phyloP scores from a whole-genome alignment of 331 rosid genomes.

The Acacia pycnantha region DNA sequence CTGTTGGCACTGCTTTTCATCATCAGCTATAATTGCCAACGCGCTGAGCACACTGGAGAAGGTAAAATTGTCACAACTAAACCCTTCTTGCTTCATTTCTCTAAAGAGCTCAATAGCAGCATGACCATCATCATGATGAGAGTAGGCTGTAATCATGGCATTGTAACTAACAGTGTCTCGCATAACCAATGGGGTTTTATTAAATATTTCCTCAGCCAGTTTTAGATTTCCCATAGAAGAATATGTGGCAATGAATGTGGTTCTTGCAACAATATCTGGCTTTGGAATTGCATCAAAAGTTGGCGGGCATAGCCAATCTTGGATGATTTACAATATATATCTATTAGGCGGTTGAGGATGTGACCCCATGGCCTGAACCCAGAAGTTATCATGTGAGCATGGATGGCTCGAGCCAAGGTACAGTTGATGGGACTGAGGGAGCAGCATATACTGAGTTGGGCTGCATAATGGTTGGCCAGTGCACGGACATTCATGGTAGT shows the following conservation, averaged over 20 bases:
- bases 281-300: slow-evolving; percentile 53
- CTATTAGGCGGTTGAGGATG: slow-evolving; percentile 59
- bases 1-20: slow-evolving; percentile 53
- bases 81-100: slow-evolving; percentile 39
- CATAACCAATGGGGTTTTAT: slow-evolving; percentile 35
- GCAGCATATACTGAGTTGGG: slow-evolving; percentile 44
- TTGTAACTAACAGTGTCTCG: slow-evolving; percentile 63
- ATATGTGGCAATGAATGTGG: slow-evolving; percentile 54
- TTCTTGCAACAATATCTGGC: slow-evolving; percentile 56
- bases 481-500: slow-evolving; percentile 31
- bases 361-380: slow-evolving; percentile 50
- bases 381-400: slow-evolving; percentile 56
- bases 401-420: slow-evolving; percentile 51
- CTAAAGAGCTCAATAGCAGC: slow-evolving; percentile 45
- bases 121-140: slow-evolving; percentile 50
- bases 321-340: slow-evolving; percentile 52
- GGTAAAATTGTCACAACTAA: slow-evolving; percentile 46
- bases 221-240: slow-evolving; percentile 42
- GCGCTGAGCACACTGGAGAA: slow-evolving; percentile 43
- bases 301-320: slow-evolving; percentile 53
- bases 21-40: slow-evolving; percentile 40
- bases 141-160: slow-evolving; percentile 61
- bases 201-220: slow-evolving; percentile 42
- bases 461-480: slow-evolving; percentile 46
- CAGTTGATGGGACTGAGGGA: slow-evolving; percentile 27